Percentiles rank a stretch among this genome's conserved stretches.
These are phyloP conservation scores for Mycena latifolia DNA, from an alignment of 768 basidiomycete genomes.

Conservation along the genomic window DNA sequence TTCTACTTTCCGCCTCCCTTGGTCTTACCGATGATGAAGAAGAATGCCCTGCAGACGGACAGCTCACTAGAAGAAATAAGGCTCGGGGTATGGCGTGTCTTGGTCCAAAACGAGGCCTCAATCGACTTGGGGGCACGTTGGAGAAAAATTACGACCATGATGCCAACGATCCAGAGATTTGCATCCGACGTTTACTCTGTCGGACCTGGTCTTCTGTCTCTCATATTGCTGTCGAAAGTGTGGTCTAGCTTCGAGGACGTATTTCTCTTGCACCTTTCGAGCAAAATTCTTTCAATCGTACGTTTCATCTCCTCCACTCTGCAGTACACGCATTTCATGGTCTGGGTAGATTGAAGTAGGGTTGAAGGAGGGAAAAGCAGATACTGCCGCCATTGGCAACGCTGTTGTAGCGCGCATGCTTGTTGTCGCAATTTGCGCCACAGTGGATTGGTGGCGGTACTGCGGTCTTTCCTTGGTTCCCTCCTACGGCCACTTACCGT, in stretches of 20 bases:
- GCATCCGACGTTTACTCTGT: slow-evolving; percentile 20
- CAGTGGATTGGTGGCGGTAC: slow-evolving; percentile 27
- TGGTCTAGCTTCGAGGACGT: slow-evolving; percentile 32
- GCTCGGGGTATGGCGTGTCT: slow-evolving; percentile 33
- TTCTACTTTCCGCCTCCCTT: not conserved
- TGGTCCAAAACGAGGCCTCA: slow-evolving; percentile 22
- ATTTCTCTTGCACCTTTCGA: slow-evolving; percentile 25
- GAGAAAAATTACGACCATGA: slow-evolving; percentile 16
- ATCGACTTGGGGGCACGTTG: slow-evolving; percentile 18
- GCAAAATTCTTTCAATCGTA: slow-evolving; percentile 27
- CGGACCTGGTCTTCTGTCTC: slow-evolving; percentile 15
- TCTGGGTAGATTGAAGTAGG: slow-evolving; percentile 32
- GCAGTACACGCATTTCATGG: not conserved
- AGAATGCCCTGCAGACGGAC: not conserved
- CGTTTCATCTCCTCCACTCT: not conserved
- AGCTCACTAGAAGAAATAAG: slow-evolving; percentile 19
- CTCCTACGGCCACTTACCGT: not conserved
- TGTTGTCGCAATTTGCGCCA: slow-evolving; percentile 25
- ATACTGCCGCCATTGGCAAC: slow-evolving; percentile 21
- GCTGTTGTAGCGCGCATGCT: slow-evolving; percentile 26
- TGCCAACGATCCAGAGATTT: slow-evolving; percentile 25
- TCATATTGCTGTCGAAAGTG: slow-evolving; percentile 20
- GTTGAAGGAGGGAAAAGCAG: slow-evolving; percentile 24
- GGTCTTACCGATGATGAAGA: slow-evolving; percentile 9
- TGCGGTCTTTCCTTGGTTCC: not conserved